These are phyloP conservation scores for Tarenaya hassleriana DNA, from an alignment of 345 rosid genomes.

Conservation along the genomic window DNA sequence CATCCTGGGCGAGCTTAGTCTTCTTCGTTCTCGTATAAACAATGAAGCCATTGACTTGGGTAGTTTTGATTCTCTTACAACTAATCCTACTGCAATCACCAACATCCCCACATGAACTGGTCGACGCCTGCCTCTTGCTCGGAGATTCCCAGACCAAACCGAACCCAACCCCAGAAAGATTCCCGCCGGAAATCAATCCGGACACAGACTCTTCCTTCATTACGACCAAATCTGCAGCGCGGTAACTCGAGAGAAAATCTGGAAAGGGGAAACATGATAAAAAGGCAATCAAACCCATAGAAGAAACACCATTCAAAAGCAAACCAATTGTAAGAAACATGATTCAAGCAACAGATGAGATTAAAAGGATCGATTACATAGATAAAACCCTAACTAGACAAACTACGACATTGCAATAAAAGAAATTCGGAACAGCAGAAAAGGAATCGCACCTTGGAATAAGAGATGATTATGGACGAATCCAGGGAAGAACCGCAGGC, in stretches of 20 bases:
- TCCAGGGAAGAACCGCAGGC: conserved; percentile 20
- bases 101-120: conserved; percentile 27
- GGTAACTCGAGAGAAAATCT: too few relatives aligned
- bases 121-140: conserved; percentile 28
- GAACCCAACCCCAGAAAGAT: conserved; percentile 27
- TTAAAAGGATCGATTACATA: too few relatives aligned
- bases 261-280: too few relatives aligned
- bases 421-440: conserved; percentile 3
- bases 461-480: conserved; percentile 12
- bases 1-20: conserved; percentile 23
- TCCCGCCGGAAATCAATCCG: conserved; percentile 23
- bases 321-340: too few relatives aligned
- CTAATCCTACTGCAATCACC: conserved; percentile 34
- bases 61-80: conserved; percentile 51
- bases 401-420: neutral
- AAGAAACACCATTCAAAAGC: too few relatives aligned
- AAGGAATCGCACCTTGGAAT: conserved; percentile 23
- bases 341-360: too few relatives aligned
- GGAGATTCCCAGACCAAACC: conserved; percentile 31
- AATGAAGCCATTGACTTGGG: conserved; percentile 58
- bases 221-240: too few relatives aligned
- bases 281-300: too few relatives aligned
- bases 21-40: conserved; percentile 67
- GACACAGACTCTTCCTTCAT: too few relatives aligned
- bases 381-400: too few relatives aligned